Conservation (phyloP, 108 stramenopile species). For the Discostella stelligeroides region DNA sequence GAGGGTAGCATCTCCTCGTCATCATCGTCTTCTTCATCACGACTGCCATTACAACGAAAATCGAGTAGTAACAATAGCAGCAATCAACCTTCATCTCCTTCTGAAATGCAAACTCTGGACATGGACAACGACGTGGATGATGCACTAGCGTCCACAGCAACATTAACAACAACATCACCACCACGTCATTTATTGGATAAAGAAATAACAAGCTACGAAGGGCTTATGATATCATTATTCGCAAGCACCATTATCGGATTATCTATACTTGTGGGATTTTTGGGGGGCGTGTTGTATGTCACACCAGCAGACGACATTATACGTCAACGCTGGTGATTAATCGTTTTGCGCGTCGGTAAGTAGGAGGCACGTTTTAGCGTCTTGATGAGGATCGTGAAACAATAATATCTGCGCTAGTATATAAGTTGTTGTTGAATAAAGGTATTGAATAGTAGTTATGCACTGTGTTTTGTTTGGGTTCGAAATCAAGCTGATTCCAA, state of each 20-base stretch:
- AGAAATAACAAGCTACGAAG: slow-evolving; percentile 51
- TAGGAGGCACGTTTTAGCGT: too few species aligned
- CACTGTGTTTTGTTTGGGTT: too few species aligned
- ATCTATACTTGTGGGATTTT: slow-evolving; percentile 66
- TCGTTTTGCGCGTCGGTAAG: too few species aligned
- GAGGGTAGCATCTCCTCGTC: neutral
- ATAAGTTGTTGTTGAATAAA: too few species aligned
- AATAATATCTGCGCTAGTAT: too few species aligned
- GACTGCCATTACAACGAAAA: neutral
- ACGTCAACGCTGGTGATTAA: too few species aligned
- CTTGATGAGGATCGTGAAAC: too few species aligned
- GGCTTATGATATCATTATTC: slow-evolving; percentile 54
- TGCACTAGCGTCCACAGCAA: neutral
- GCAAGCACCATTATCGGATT: slow-evolving; percentile 68
- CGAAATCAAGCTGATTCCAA: too few species aligned
- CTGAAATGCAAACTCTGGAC: slow-evolving; percentile 1
- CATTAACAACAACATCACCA: neutral
- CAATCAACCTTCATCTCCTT: neutral
- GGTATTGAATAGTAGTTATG: too few species aligned
- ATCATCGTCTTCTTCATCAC: neutral
- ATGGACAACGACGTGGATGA: slow-evolving; percentile 10
- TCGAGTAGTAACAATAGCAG: neutral
- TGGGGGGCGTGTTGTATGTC: slow-evolving; percentile 63
- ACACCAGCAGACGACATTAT: slow-evolving; percentile 28
- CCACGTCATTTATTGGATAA: slow-evolving; percentile 53